A percentile compares a stretch with the other conserved stretches of the same genome.
Conservation (phyloP, 129 eudicot species). For the Arctium lappa region DNA sequence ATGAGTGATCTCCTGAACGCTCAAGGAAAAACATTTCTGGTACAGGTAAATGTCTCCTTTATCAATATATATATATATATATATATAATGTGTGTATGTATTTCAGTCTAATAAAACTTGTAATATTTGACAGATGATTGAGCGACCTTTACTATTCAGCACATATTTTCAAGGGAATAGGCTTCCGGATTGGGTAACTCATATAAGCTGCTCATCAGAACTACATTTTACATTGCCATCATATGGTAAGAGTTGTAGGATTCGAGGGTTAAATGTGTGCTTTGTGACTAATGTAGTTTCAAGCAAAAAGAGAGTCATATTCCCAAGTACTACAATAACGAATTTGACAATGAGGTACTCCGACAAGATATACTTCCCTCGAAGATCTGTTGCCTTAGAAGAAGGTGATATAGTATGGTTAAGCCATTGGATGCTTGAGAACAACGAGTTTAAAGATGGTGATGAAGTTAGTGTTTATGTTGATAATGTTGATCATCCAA, state of each 20-base stretch:
- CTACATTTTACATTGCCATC: neutral
- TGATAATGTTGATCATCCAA: no score
- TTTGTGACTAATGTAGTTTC: neutral
- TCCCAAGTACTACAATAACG: neutral
- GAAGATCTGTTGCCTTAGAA: neutral
- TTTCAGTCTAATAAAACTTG: neutral
- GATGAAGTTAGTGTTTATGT: no score
- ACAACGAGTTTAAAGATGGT: no score
- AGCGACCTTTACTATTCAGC: conserved; percentile 4
- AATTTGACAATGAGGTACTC: neutral
- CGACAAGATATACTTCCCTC: neutral
- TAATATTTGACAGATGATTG: neutral
- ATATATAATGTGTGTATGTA: no score
- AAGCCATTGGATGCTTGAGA: no score
- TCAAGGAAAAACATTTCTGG: neutral
- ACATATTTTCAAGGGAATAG: conserved; percentile 12
- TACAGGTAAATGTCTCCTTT: conserved; percentile 6
- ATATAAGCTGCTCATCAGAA: neutral
- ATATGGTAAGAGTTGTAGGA: neutral
- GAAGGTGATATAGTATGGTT: neutral
- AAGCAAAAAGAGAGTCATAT: neutral
- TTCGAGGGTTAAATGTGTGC: conserved; percentile 6
- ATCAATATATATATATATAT: no score
- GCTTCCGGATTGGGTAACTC: conserved; percentile 1
- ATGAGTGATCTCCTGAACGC: neutral